phyloP scores from a whole-genome alignment of 169 alveolate genomes.

The Eimeria brunetti region DNA sequence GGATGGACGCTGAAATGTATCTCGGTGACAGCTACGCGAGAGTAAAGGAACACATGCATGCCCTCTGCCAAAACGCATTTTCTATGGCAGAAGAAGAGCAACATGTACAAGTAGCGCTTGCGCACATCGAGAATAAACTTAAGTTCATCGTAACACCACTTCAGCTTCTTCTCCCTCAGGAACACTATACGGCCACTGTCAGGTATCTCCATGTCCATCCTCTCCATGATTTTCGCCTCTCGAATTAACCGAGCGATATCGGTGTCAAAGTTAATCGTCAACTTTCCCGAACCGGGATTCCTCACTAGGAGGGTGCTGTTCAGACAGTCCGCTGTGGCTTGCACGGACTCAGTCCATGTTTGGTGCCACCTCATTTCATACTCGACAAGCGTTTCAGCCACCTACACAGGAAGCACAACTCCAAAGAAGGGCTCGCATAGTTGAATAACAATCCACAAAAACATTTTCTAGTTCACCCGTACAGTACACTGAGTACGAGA shows the following conservation, averaged over 20 bases:
- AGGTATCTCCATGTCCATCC: conserved; percentile 96
- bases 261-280: conserved; percentile 94
- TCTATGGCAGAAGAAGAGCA: background rate
- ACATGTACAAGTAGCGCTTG: background rate
- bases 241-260: conserved; percentile 95
- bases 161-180: conserved; percentile 95
- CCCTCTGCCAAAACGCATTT: background rate
- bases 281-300: conserved; percentile 92
- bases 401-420: background rate
- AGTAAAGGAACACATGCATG: background rate
- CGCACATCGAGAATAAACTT: conserved; percentile 83
- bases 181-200: conserved; percentile 96
- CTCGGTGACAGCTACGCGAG: background rate
- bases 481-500: background rate
- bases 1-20: background rate
- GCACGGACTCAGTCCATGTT: conserved; percentile 95
- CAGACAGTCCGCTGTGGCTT: conserved; percentile 93
- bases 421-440: too few species aligned
- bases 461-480: background rate
- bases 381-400: conserved; percentile 90
- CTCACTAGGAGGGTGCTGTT: conserved; percentile 94
- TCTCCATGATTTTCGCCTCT: conserved; percentile 95
- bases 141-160: conserved; percentile 94
- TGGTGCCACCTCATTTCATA: conserved; percentile 92
- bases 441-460: too few species aligned